These are phyloP conservation scores for Sporisorium sorghi DNA, from an alignment of 1,284 basidiomycete species.

Conservation along the genomic window DNA sequence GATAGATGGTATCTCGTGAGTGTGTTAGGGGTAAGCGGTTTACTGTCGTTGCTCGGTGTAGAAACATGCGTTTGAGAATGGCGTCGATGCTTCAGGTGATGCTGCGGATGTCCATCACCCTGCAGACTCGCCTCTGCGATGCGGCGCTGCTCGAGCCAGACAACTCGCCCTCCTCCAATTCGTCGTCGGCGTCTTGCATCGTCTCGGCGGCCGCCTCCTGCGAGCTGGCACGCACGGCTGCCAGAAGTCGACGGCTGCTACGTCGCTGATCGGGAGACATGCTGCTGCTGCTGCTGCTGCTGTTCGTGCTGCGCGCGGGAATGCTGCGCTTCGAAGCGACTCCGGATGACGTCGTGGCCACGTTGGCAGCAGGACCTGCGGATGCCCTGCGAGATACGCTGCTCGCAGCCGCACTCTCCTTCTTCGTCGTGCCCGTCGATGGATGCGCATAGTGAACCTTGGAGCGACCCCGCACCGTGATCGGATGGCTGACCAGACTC, in stretches of 20 bases:
- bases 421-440: not conserved
- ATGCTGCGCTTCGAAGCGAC: not conserved
- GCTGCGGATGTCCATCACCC: constrained; percentile 48
- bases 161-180: not conserved
- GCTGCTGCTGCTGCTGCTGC: not conserved
- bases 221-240: not conserved
- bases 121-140: constrained; percentile 4
- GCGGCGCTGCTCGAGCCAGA: not conserved
- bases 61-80: no score
- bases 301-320: not conserved
- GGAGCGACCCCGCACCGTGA: constrained; percentile 45
- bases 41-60: not conserved
- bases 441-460: constrained; percentile 44
- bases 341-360: not conserved
- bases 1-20: constrained; percentile 2
- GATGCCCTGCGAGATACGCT: not conserved
- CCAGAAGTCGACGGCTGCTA: constrained; percentile 17
- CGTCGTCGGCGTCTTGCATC: constrained; percentile 15
- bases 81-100: constrained; percentile 17
- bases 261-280: constrained; percentile 6
- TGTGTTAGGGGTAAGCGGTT: not conserved
- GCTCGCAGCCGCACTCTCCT: not conserved
- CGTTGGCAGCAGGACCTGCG: not conserved
- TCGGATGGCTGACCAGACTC: constrained; percentile 30
- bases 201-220: not conserved